Conservation (phyloP, 2,329 filamentous ascomycete species). For the Trichoderma pleuroti region DNA sequence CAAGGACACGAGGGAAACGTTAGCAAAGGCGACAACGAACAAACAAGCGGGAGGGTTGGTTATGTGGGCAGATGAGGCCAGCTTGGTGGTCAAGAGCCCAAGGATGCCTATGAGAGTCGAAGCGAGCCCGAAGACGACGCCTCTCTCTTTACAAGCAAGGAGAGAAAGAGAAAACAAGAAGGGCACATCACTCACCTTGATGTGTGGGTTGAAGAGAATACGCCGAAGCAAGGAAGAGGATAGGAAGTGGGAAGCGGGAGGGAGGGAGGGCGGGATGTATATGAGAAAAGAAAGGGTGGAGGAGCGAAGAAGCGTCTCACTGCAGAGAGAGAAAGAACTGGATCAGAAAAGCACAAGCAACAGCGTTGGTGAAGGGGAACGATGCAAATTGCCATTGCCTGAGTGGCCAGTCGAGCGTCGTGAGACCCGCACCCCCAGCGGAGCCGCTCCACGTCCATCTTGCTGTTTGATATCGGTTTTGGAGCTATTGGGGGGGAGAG, state of each 20-base stretch:
- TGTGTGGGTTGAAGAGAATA: slow-evolving; percentile 5
- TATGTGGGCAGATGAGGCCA: not conserved
- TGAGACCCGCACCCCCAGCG: slow-evolving; percentile 12
- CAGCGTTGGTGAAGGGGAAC: slow-evolving; percentile 1
- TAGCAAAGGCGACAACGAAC: not conserved
- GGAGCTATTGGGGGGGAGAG: not conserved
- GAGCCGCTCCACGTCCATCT: slow-evolving; percentile 12
- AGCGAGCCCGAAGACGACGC: not conserved
- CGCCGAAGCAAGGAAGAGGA: not conserved
- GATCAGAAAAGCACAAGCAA: not conserved
- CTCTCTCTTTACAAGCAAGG: not conserved
- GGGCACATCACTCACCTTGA: not conserved
- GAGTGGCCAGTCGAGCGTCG: slow-evolving; percentile 19
- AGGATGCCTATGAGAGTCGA: not conserved
- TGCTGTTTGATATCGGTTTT: not conserved
- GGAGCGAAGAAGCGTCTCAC: slow-evolving; percentile 16
- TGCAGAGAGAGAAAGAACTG: not conserved
- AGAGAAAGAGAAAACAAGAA: not conserved
- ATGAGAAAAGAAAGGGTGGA: slow-evolving; percentile 15
- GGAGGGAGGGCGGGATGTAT: not conserved
- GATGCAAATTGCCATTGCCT: slow-evolving; percentile 22
- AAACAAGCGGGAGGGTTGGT: not conserved
- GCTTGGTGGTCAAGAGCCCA: not conserved
- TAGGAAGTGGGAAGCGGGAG: not conserved
- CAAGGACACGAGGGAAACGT: slow-evolving; percentile 2